phyloP scores from a whole-genome alignment of 2,329 filamentous ascomycete genomes.

The Calonectria hongkongensis region DNA sequence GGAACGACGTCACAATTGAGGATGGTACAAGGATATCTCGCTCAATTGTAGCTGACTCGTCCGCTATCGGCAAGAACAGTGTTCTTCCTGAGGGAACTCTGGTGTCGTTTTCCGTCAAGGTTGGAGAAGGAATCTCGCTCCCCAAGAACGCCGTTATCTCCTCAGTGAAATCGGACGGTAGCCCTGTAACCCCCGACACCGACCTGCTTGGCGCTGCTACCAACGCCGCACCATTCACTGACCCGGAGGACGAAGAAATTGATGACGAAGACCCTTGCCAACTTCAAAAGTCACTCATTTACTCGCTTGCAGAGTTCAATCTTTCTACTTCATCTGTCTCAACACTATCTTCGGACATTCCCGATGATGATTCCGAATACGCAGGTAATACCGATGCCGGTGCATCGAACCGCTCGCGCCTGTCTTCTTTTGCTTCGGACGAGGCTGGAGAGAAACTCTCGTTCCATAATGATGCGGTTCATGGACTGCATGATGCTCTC shows the following conservation, averaged over 20 bases:
- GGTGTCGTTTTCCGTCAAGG: constrained; percentile 84
- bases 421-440: constrained; percentile 83
- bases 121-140: constrained; percentile 77
- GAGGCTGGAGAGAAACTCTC: constrained; percentile 74
- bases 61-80: constrained; percentile 81
- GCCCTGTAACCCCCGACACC: constrained; percentile 63
- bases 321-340: constrained; percentile 74
- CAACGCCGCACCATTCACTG: constrained; percentile 69
- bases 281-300: constrained; percentile 74
- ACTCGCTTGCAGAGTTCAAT: constrained; percentile 71
- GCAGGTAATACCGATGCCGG: constrained; percentile 69
- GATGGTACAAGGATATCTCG: constrained; percentile 82
- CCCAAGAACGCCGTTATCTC: constrained; percentile 59
- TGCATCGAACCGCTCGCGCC: constrained; percentile 75
- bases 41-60: constrained; percentile 85
- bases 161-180: constrained; percentile 60
- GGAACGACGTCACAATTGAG: constrained; percentile 87
- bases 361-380: constrained; percentile 79
- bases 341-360: constrained; percentile 78
- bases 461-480: constrained; percentile 92
- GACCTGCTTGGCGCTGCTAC: constrained; percentile 69
- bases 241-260: constrained; percentile 69
- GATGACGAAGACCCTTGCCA: constrained; percentile 69
- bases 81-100: constrained; percentile 83
- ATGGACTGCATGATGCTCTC: constrained; percentile 90